Base-by-base conservation (phyloP, 176 grass and related monocot species). In the Zoysia japonica region DNA sequence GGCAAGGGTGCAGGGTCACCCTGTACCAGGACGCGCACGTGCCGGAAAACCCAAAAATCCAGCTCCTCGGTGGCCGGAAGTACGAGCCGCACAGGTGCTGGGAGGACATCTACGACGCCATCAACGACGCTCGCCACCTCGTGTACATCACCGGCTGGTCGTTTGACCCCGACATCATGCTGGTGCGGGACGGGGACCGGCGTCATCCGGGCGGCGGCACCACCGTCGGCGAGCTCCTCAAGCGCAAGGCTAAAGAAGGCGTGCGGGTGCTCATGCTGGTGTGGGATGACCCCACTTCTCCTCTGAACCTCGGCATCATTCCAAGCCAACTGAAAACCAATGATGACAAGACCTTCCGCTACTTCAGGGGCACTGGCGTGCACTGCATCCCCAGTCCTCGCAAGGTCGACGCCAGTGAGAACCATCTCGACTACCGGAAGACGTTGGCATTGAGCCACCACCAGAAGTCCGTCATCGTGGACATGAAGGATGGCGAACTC, bases 31-130 rank as follows among this genome's bases (percentile, higher is more conserved):
- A 97, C 78, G 88, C 94, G 20, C 91, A 93, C 56, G 48, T 74
- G 46, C 89, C 91, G 9, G 91, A 97, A 78, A 82, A 84, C 71
- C 94, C 91, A 2, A 67, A 88, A 84, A 97, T 97, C 57, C 84
- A 71, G 55, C 91, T 97, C 81, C 75, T 82, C 17, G 83, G 90
- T 13, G 91, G 89, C 17, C 70, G 77, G 14, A 46, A 7, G 56
- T 97, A 91, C 57, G 62, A 84, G 70, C 89, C 74, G 6, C 82
- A 80, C 0, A 47, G 91, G 17, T 91, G 88, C 79, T 97, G 89
- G 94, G 94, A 97, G 80, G 94, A 97, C 76, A 84, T 97, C 44
- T 93, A 91, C 68, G 89, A 93, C 65, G 91, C 91, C 52, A 93
- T 93, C 67, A 89, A 50, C 78, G 80, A 90, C 77, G 94, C 91